phyloP scores from a whole-genome alignment of 768 basidiomycete genomes.

The Mycena rosella region DNA sequence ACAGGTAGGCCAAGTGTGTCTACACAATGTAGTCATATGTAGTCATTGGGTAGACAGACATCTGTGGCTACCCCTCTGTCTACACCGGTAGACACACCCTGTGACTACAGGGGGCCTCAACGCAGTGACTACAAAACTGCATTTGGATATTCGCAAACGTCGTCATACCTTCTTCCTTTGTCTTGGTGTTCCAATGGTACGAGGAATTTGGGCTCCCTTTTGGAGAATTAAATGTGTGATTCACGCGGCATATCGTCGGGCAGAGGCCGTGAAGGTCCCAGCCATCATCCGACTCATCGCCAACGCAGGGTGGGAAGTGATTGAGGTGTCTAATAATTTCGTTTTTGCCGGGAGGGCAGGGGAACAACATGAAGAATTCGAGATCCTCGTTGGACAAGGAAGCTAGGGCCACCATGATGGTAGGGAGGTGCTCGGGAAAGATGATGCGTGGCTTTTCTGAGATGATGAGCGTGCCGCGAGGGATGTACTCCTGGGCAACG shows the following conservation, averaged over 20 bases:
- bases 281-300: background rate
- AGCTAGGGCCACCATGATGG: background rate
- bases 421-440: background rate
- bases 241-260: too few species aligned
- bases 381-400: background rate
- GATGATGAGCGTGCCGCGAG: constrained; percentile 13
- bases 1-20: too few species aligned
- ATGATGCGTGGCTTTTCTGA: constrained; percentile 24
- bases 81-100: too few species aligned
- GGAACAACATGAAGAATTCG: constrained; percentile 18
- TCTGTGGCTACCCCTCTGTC: too few species aligned
- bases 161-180: constrained; percentile 6
- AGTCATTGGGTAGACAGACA: too few species aligned
- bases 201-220: background rate
- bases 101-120: too few species aligned
- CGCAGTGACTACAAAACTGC: too few species aligned
- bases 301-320: constrained; percentile 10
- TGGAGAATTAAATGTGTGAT: constrained; percentile 2
- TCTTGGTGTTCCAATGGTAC: background rate
- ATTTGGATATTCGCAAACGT: background rate
- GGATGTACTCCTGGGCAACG: constrained; percentile 14
- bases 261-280: background rate
- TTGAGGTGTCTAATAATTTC: background rate
- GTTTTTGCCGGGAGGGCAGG: background rate
- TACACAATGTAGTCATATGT: too few species aligned